Percentiles rank a stretch among this genome's conserved stretches.
Evolutionary conservation across 495 filamentous ascomycete species (phyloP).

Genomic region (Neurospora tetrasperma): DNA sequence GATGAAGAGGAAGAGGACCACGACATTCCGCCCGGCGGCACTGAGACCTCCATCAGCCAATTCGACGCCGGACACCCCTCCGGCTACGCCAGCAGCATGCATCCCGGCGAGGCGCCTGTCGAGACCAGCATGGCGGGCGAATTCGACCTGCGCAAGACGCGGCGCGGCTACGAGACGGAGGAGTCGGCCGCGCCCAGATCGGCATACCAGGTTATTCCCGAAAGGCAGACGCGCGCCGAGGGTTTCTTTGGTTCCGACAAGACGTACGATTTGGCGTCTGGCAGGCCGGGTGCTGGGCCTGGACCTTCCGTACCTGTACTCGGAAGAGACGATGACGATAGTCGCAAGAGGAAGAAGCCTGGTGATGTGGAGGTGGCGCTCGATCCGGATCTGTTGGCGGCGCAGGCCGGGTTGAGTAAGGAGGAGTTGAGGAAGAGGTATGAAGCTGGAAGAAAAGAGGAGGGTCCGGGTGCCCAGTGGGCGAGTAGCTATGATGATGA

Average conservation of each 20-base stretch:
- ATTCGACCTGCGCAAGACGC: conserved; percentile 83
- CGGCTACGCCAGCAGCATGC: conserved; percentile 68
- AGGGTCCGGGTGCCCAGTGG: conserved; percentile 57
- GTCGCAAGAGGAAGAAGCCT: conserved; percentile 83
- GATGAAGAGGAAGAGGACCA: conserved; percentile 60
- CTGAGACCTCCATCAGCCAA: conserved; percentile 60
- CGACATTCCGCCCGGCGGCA: conserved; percentile 41
- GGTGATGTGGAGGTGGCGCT: conserved; percentile 90
- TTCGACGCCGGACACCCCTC: conserved; percentile 58
- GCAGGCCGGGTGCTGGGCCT: conserved; percentile 16
- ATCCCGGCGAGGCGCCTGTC: conserved; percentile 35
- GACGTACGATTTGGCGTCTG: conserved; percentile 66
- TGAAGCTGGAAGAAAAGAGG: conserved; percentile 63
- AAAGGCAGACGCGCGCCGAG: conserved; percentile 69
- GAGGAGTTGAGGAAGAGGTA: conserved; percentile 51
- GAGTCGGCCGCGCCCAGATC: conserved; percentile 56
- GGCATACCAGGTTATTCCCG: conserved; percentile 84
- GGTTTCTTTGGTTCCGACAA: conserved; percentile 95
- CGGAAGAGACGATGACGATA: conserved; percentile 64
- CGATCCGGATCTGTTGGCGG: conserved; percentile 65
- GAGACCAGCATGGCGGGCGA: conserved; percentile 71
- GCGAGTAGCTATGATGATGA: conserved; percentile 67
- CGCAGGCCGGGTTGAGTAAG: conserved; percentile 60
- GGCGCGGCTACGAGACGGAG: conserved; percentile 80
- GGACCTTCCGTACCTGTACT: conserved; percentile 41